phyloP scores from a whole-genome alignment of 2,329 filamentous ascomycete species.

The Neofusicoccum umdonicola region DNA sequence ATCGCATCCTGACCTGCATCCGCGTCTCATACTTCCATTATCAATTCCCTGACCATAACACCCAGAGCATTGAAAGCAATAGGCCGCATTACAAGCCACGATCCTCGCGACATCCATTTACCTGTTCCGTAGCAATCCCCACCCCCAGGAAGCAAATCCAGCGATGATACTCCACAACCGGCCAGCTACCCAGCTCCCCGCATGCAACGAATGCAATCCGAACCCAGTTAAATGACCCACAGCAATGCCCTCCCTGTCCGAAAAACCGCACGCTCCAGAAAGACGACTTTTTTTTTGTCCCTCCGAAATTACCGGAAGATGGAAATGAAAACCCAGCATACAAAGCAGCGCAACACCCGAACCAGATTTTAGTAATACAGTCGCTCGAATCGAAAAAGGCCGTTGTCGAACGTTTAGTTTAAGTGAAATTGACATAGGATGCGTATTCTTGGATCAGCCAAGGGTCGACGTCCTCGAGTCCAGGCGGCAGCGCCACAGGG shows the following conservation, averaged over 20 bases:
- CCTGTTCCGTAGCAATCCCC: not conserved
- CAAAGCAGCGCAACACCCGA: not conserved
- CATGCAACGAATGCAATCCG: not conserved
- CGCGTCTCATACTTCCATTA: not conserved
- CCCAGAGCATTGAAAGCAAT: not conserved
- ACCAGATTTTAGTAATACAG: not conserved
- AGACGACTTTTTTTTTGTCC: not conserved
- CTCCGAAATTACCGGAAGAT: not conserved
- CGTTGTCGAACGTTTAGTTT: not conserved
- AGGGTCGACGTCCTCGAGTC: slow-evolving; percentile 34
- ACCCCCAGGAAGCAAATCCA: not conserved
- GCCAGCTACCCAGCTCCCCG: not conserved
- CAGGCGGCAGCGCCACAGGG: slow-evolving; percentile 21
- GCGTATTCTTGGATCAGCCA: slow-evolving; percentile 42
- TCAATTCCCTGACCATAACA: not conserved
- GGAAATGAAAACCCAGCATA: not conserved
- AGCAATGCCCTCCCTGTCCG: not conserved
- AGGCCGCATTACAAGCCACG: not conserved
- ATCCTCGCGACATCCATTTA: not conserved
- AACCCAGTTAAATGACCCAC: not conserved
- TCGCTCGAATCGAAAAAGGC: not conserved
- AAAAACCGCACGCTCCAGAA: not conserved
- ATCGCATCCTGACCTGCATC: not conserved
- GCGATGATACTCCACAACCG: slow-evolving; percentile 1
- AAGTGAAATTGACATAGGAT: slow-evolving; percentile 36